phyloP scores from a whole-genome alignment of 2,329 filamentous ascomycete genomes.

The Aureobasidium melanogenum region DNA sequence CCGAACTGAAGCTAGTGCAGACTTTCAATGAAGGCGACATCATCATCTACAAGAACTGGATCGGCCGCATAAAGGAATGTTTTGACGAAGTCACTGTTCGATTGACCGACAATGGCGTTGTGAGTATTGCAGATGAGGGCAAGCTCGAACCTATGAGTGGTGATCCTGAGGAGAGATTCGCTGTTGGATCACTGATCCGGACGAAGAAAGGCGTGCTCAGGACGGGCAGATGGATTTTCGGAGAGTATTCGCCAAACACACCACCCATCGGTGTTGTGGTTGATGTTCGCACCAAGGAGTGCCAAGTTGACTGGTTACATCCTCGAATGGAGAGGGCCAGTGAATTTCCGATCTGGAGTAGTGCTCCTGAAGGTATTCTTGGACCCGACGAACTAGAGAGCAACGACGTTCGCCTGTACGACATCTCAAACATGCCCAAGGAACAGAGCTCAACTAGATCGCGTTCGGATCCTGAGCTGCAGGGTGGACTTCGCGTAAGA shows the following conservation, averaged over 20 bases:
- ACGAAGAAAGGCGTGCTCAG: constrained; percentile 45
- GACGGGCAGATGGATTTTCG: constrained; percentile 44
- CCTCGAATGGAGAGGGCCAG: background rate
- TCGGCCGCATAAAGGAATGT: constrained; percentile 45
- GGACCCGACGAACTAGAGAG: constrained; percentile 34
- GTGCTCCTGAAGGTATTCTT: constrained; percentile 15
- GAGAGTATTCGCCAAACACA: constrained; percentile 42
- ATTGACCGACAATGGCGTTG: constrained; percentile 45
- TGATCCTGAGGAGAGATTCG: constrained; percentile 23
- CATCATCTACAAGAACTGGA: constrained; percentile 47
- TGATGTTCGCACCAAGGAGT: constrained; percentile 35
- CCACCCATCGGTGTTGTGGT: constrained; percentile 44
- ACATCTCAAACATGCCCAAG: constrained; percentile 21
- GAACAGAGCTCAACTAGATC: background rate
- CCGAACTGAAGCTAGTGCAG: constrained; percentile 22
- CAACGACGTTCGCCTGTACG: constrained; percentile 34
- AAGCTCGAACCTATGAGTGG: constrained; percentile 24
- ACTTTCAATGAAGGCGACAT: constrained; percentile 43
- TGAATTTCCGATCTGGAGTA: background rate
- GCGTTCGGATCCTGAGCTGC: constrained; percentile 23
- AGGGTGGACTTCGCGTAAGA: constrained; percentile 33
- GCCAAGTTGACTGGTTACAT: constrained; percentile 46
- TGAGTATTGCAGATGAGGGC: constrained; percentile 40
- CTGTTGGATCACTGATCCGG: constrained; percentile 41
- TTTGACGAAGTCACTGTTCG: constrained; percentile 42